Percentiles rank a stretch among this genome's conserved stretches.
Evolutionary conservation across 2,329 filamentous ascomycete species (phyloP).

Genomic region (Epichloe amarillans): DNA sequence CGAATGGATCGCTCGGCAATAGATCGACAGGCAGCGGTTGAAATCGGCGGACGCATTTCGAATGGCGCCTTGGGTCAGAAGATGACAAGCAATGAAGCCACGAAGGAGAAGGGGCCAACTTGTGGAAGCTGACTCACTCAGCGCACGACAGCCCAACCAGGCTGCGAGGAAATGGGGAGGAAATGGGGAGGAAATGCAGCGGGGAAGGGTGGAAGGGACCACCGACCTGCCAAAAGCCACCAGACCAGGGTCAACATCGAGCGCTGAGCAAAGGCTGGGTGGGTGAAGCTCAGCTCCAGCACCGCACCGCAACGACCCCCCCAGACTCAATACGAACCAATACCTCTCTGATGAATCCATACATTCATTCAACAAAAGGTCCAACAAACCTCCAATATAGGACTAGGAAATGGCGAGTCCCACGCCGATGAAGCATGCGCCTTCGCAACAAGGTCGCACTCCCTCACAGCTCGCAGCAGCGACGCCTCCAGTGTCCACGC

Average conservation of each 20-base stretch:
- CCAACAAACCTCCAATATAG: too few species aligned
- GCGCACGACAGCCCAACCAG: not conserved
- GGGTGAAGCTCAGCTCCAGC: not conserved
- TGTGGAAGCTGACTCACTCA: too few species aligned
- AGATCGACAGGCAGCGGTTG: constrained; percentile 6
- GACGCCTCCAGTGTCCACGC: constrained; percentile 54
- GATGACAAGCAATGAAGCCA: too few species aligned
- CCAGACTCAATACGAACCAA: not conserved
- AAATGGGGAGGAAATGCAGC: not conserved
- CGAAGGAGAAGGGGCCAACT: too few species aligned
- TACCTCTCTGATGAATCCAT: not conserved
- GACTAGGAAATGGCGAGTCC: constrained; percentile 31
- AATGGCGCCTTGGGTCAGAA: not conserved
- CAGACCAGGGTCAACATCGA: not conserved
- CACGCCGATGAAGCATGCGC: constrained; percentile 33
- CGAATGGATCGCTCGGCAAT: constrained; percentile 29
- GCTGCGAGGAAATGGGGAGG: not conserved
- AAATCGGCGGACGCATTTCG: constrained; percentile 6
- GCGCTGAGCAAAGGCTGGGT: not conserved
- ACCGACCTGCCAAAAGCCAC: not conserved
- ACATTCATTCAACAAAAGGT: too few species aligned
- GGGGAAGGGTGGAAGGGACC: not conserved
- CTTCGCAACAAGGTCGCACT: constrained; percentile 29
- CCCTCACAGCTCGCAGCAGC: constrained; percentile 40
- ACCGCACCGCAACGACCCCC: not conserved